Evolutionary conservation across 169 alveolate genomes (phyloP).

Genomic region (Plasmodium gaboni): DNA sequence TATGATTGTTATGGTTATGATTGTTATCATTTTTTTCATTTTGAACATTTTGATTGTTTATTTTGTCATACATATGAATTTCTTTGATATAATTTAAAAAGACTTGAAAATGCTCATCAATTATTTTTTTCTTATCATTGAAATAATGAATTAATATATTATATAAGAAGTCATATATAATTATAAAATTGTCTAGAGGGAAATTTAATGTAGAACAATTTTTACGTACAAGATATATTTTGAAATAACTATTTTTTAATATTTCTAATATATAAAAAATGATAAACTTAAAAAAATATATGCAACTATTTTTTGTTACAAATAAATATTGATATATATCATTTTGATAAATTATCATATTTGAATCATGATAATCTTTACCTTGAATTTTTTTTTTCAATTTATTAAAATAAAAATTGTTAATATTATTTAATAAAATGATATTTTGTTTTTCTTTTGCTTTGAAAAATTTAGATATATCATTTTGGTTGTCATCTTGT

Average conservation of each 20-base stretch:
- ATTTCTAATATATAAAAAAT: slow-evolving; percentile 46
- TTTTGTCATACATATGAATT: slow-evolving; percentile 14
- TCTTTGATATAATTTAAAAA: slow-evolving; percentile 32
- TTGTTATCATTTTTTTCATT: not conserved
- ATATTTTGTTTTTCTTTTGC: not conserved
- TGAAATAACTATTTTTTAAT: slow-evolving; percentile 33
- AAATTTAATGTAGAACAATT: slow-evolving; percentile 30
- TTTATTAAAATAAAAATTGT: slow-evolving; percentile 25
- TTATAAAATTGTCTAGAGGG: slow-evolving; percentile 34
- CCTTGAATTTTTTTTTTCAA: slow-evolving; percentile 11
- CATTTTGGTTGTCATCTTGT: slow-evolving; percentile 4
- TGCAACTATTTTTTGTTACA: slow-evolving; percentile 64
- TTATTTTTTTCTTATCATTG: not conserved
- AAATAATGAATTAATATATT: slow-evolving; percentile 44
- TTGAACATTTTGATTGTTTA: slow-evolving; percentile 6
- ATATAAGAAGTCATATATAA: slow-evolving; percentile 56
- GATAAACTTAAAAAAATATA: slow-evolving; percentile 50
- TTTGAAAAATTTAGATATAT: not conserved
- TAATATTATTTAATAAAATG: slow-evolving; percentile 27
- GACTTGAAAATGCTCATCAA: slow-evolving; percentile 20
- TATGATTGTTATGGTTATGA: too few relatives aligned
- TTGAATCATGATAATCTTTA: not conserved
- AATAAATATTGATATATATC: slow-evolving; percentile 68
- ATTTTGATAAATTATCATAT: slow-evolving; percentile 3
- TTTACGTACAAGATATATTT: slow-evolving; percentile 13